Percentiles rank a stretch among this genome's conserved stretches.
phyloP scores from a whole-genome alignment of 768 basidiomycete genomes.

The Tulasnella sp. region DNA sequence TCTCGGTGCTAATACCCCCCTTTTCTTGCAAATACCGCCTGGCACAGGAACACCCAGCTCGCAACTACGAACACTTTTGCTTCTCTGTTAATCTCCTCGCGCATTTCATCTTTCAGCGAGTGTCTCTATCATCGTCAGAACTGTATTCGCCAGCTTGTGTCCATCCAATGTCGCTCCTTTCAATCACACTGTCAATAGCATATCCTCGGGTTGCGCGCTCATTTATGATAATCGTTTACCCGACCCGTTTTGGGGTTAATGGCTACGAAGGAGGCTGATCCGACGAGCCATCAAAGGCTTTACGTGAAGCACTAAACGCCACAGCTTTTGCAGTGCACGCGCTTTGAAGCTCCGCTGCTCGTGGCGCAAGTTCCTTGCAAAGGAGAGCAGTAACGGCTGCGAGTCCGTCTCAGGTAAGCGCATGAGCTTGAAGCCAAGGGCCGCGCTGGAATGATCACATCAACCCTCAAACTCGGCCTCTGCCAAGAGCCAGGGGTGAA shows the following conservation, averaged over 20 bases:
- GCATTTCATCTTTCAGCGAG: background rate
- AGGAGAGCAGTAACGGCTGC: background rate
- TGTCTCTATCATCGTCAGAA: background rate
- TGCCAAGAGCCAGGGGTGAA: too few relatives aligned
- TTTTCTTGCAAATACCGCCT: background rate
- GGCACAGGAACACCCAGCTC: conserved; percentile 13
- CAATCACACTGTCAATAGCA: conserved; percentile 6
- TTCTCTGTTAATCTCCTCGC: background rate
- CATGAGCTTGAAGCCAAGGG: background rate
- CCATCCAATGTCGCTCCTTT: background rate
- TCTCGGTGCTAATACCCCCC: background rate
- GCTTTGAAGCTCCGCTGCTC: background rate
- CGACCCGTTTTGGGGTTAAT: background rate
- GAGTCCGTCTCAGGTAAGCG: background rate
- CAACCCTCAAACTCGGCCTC: too few relatives aligned
- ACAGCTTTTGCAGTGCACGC: background rate
- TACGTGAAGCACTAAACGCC: background rate
- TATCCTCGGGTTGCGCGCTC: background rate
- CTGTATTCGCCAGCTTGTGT: conserved; percentile 13
- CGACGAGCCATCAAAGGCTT: background rate
- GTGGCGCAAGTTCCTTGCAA: background rate
- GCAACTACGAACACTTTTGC: background rate
- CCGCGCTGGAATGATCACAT: background rate
- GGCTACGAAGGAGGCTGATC: background rate
- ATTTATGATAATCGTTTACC: background rate